These are phyloP conservation scores for Neoboletus magnificus DNA, from an alignment of 768 basidiomycete species.

Conservation along the genomic window DNA sequence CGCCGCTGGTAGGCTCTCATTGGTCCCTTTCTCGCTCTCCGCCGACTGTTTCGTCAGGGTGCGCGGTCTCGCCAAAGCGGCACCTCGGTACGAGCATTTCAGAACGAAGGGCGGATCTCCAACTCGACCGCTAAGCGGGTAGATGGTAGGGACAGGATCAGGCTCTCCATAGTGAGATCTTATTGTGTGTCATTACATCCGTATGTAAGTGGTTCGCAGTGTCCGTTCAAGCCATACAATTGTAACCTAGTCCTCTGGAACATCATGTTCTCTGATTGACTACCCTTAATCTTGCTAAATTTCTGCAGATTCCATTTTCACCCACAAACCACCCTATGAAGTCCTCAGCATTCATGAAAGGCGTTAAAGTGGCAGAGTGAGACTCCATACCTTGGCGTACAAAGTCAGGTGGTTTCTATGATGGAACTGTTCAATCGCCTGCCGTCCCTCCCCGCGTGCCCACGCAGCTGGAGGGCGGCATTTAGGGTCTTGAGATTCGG, in stretches of 20 bases:
- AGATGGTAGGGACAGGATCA: too few species aligned
- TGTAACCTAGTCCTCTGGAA: background rate
- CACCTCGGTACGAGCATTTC: too few species aligned
- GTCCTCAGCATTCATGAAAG: background rate
- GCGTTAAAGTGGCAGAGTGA: too few species aligned
- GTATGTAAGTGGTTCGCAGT: background rate
- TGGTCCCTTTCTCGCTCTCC: too few species aligned
- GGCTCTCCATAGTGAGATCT: background rate
- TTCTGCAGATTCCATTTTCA: slow-evolving; percentile 37
- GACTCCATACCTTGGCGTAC: slow-evolving; percentile 35
- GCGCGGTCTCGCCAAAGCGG: too few species aligned
- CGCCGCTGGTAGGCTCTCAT: too few species aligned
- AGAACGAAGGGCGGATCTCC: too few species aligned
- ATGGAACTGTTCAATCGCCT: slow-evolving; percentile 24
- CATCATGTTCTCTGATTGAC: background rate
- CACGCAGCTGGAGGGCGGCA: slow-evolving; percentile 28
- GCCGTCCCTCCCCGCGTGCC: slow-evolving; percentile 23
- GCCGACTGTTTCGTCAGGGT: too few species aligned
- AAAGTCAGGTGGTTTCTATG: slow-evolving; percentile 32
- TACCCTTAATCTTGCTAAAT: background rate
- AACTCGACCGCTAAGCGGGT: too few species aligned
- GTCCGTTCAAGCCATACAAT: background rate
- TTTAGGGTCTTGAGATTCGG: slow-evolving; percentile 28
- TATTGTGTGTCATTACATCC: background rate
- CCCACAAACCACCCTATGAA: slow-evolving; percentile 46